Evolutionary conservation across 2,329 filamentous ascomycete species (phyloP).

Genomic region (Pseudogymnoascus sp.): DNA sequence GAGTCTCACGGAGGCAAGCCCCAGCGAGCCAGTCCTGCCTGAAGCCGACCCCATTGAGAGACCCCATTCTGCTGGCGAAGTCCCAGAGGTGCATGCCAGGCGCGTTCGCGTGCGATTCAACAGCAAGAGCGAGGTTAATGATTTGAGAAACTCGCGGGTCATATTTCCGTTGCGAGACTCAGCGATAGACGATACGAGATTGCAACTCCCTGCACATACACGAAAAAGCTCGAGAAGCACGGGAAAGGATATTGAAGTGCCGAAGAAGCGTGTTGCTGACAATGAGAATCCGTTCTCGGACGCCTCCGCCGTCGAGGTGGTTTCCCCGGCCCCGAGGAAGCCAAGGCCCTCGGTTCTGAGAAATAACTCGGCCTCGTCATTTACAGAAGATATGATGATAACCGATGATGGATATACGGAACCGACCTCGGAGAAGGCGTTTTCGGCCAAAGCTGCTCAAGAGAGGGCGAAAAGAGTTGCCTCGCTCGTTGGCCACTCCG

Average conservation of each 20-base stretch:
- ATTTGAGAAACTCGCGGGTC: constrained; percentile 25
- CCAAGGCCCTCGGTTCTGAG: constrained; percentile 26
- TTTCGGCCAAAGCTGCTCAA: constrained; percentile 29
- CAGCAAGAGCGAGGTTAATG: constrained; percentile 29
- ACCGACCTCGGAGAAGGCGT: constrained; percentile 25
- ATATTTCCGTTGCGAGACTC: constrained; percentile 24
- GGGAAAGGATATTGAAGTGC: constrained; percentile 4
- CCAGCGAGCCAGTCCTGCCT: not conserved
- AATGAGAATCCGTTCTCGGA: constrained; percentile 21
- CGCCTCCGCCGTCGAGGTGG: not conserved
- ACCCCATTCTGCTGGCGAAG: not conserved
- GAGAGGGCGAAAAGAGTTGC: constrained; percentile 29
- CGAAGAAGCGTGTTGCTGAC: not conserved
- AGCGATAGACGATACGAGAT: constrained; percentile 11
- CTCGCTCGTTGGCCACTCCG: constrained; percentile 28
- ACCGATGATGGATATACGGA: constrained; percentile 17
- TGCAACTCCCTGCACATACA: constrained; percentile 23
- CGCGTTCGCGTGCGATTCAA: constrained; percentile 29
- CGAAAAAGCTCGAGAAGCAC: constrained; percentile 18
- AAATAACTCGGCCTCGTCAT: constrained; percentile 21
- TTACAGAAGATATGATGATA: constrained; percentile 13
- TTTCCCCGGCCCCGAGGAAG: not conserved
- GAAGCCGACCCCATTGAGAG: constrained; percentile 6
- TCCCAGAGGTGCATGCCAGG: not conserved
- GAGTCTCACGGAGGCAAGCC: not conserved